Percentiles rank a stretch among this genome's conserved stretches.
These are phyloP conservation scores for Cerrena zonata DNA, from an alignment of 1,284 basidiomycete genomes.

Conservation along the genomic window DNA sequence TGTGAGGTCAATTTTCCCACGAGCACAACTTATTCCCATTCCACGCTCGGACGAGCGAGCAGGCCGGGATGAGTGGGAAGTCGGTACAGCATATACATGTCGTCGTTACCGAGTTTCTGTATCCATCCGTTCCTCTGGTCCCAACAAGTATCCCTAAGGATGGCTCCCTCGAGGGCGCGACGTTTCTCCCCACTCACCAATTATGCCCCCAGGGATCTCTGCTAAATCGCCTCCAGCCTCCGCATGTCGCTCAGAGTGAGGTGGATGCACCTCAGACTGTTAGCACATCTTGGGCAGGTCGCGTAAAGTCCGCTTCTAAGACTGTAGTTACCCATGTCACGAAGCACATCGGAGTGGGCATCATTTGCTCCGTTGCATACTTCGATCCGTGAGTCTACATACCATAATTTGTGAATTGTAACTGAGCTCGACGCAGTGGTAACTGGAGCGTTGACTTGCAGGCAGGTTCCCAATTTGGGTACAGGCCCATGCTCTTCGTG, in stretches of 20 bases:
- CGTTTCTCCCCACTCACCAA: constrained; percentile 10
- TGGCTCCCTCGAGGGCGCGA: constrained; percentile 9
- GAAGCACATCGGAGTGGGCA: constrained; percentile 53
- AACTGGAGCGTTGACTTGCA: constrained; percentile 74
- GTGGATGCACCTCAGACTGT: background rate
- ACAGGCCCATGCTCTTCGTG: constrained; percentile 72
- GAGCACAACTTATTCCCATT: constrained; percentile 16
- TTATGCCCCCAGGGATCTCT: constrained; percentile 16
- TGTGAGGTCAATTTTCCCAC: constrained; percentile 15
- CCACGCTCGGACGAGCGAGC: constrained; percentile 4
- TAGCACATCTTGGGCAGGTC: background rate
- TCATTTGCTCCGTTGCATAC: constrained; percentile 56
- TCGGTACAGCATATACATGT: constrained; percentile 12
- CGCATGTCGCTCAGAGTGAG: background rate
- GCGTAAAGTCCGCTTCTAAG: background rate
- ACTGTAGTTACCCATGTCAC: constrained; percentile 38
- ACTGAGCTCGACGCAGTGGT: constrained; percentile 27
- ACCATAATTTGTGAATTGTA: background rate
- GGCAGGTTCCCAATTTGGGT: constrained; percentile 71
- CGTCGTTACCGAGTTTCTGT: constrained; percentile 24
- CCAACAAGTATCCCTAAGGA: constrained; percentile 21
- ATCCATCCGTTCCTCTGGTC: constrained; percentile 22
- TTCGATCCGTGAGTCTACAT: constrained; percentile 52
- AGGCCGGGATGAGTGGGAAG: constrained; percentile 19
- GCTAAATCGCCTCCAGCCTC: constrained; percentile 10